Base-by-base conservation (phyloP, 495 filamentous ascomycete genomes). In the Daldinia grandis region DNA sequence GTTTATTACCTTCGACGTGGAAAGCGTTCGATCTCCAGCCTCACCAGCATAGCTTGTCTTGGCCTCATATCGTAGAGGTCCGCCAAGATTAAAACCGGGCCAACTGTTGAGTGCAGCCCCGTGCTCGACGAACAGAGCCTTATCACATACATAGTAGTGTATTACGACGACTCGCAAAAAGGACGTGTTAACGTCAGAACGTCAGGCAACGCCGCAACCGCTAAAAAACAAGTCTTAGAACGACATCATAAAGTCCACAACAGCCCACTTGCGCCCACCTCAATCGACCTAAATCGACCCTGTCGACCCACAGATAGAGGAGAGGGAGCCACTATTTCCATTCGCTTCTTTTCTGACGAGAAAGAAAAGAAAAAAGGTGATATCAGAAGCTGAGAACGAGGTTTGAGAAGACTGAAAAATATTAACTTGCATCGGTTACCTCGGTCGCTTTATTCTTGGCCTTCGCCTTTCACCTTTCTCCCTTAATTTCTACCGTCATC, bases 191-290 rank as follows among this genome's bases (percentile, higher is more conserved):
- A 71, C 69, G 58, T 71, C 19, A 47, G 38, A 40, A 40, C 38
- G 21, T 47, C 63, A 67, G 58, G 58, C 56, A 15, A 71, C 63
- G 59, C 63, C 63, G 58, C 69, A 68, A 67, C 63, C 63, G 69
- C 69, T 60, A 55, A 37, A 55, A 35, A 54, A 21, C 17, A 17
- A 47, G 42, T 47, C 42, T 47, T 24, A 24, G 28, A n/a, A 59
- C 69, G 66, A 72, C 69, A 72, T 72, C 69, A 72, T 72, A 64
- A 56, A 66, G 38, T 56, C 64, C 63, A 61, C 60, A 47, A 35
- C 59, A 60, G 68, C 47, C 69, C 59, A 72, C 68, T 60, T 62
- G 28, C 58, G 30, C 69, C 63, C 63, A 72, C 69, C 14, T 72
- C 63, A 56, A 67, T 57, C 54, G 55, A 71, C 69, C 4, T 71